These are phyloP conservation scores for Nyctanthes arbortristis DNA, from an alignment of 257 asterid species.

Conservation along the genomic window DNA sequence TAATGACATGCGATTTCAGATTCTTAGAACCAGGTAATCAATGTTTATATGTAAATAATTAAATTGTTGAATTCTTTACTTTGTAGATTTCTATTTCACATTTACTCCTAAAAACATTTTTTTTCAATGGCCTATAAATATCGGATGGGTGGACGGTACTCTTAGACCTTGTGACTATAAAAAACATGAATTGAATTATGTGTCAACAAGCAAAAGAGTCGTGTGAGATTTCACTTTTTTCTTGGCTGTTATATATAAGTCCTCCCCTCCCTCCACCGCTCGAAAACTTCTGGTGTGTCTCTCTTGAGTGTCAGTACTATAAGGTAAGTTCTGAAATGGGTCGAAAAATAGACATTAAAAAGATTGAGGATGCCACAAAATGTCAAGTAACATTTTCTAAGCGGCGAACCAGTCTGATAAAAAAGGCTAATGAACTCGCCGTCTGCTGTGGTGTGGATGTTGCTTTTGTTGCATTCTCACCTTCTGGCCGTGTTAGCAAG, in stretches of 20 bases:
- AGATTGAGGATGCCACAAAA: constrained; percentile 45
- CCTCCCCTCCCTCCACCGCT: not conserved
- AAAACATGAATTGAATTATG: no score
- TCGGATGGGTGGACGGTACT: not conserved
- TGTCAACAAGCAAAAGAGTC: not conserved
- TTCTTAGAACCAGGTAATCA: constrained; percentile 28
- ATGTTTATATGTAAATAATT: no score
- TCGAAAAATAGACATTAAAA: constrained; percentile 56
- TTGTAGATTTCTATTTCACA: no score
- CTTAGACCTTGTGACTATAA: not conserved
- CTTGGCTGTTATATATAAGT: not conserved
- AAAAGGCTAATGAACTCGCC: constrained; percentile 48
- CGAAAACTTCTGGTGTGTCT: not conserved
- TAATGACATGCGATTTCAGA: constrained; percentile 22
- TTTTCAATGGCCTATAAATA: constrained; percentile 27
- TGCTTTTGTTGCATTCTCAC: constrained; percentile 53
- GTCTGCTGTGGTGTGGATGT: constrained; percentile 51
- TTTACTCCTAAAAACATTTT: not conserved
- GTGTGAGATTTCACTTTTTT: not conserved
- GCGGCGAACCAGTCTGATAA: constrained; percentile 52
- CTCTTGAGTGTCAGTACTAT: no score
- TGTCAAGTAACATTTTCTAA: constrained; percentile 72
- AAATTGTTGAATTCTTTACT: no score
- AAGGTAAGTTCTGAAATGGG: constrained; percentile 37
- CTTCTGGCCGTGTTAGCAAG: constrained; percentile 58